Percentiles rank a stretch among this genome's conserved stretches.
Conservation (phyloP, 495 filamentous ascomycete species). For the Lentithecium fluviatile region DNA sequence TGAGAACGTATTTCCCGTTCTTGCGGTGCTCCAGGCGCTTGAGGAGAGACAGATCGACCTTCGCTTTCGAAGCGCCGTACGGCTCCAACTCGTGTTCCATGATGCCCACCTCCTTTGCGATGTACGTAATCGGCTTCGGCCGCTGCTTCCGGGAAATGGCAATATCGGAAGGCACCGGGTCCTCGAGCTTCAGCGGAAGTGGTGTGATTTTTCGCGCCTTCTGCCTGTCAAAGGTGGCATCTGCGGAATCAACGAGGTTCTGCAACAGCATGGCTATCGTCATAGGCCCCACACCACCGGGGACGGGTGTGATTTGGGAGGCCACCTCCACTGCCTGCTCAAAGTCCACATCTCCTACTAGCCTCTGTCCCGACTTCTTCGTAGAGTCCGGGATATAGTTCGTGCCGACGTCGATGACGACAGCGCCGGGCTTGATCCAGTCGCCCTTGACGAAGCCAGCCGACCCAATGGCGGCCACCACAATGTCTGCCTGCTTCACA, state of each 20-base stretch:
- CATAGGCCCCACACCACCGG: conserved; percentile 96
- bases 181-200: conserved; percentile 70
- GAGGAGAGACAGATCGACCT: conserved; percentile 78
- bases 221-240: conserved; percentile 75
- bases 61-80: conserved; percentile 92
- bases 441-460: conserved; percentile 87
- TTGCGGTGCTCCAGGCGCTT: conserved; percentile 81
- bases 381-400: conserved; percentile 94
- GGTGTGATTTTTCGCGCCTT: conserved; percentile 73
- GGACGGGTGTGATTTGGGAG: conserved; percentile 94
- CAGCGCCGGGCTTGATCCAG: conserved; percentile 88
- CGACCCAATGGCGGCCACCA: conserved; percentile 89
- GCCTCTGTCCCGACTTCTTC: conserved; percentile 86
- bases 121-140: conserved; percentile 79
- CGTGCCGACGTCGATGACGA: conserved; percentile 96
- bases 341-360: conserved; percentile 96
- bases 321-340: conserved; percentile 82
- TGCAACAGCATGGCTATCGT: conserved; percentile 95
- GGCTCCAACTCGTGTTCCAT: conserved; percentile 82
- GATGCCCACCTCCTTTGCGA: conserved; percentile 88
- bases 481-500: conserved; percentile 80
- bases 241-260: conserved; percentile 85
- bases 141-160: conserved; percentile 84
- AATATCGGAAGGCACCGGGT: conserved; percentile 89
- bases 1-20: conserved; percentile 85